Evolutionary conservation across 2,329 filamentous ascomycete genomes (phyloP).

Genomic region (Fonsecaea multimorphosa): DNA sequence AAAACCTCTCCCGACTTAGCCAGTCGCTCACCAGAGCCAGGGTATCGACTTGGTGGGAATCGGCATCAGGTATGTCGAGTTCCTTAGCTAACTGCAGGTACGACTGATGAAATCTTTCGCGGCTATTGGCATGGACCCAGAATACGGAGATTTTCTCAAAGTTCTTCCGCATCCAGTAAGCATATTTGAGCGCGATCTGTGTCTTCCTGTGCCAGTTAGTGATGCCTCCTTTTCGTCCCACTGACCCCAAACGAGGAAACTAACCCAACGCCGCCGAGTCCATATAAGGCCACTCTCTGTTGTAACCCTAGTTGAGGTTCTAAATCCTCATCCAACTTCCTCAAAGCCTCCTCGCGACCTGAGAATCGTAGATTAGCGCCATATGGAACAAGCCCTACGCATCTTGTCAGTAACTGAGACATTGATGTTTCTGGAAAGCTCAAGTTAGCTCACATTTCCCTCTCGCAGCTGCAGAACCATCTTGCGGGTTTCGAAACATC

Average conservation of each 20-base stretch:
- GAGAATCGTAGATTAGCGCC: neutral
- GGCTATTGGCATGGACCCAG: conserved; percentile 46
- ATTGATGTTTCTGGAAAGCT: no score
- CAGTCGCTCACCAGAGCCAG: neutral
- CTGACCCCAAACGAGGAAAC: neutral
- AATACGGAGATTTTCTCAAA: conserved; percentile 42
- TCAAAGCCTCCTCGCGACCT: neutral
- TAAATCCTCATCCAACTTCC: neutral
- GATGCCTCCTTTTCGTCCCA: neutral
- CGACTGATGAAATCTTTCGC: conserved; percentile 42
- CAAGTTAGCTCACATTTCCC: no score
- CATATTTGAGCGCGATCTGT: conserved; percentile 45
- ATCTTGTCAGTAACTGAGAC: no score
- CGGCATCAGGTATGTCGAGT: conserved; percentile 11
- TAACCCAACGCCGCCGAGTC: conserved; percentile 6
- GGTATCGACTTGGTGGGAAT: conserved; percentile 15
- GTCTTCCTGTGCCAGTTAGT: conserved; percentile 43
- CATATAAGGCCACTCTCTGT: neutral
- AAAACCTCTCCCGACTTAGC: neutral
- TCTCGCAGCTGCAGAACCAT: no score
- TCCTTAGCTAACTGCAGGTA: conserved; percentile 28
- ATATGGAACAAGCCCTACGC: neutral
- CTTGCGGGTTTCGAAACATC: no score
- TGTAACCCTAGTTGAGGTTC: neutral
- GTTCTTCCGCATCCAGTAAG: conserved; percentile 37